These are phyloP conservation scores for Asterochloris erici DNA, from an alignment of 139 green algal species.

Conservation along the genomic window DNA sequence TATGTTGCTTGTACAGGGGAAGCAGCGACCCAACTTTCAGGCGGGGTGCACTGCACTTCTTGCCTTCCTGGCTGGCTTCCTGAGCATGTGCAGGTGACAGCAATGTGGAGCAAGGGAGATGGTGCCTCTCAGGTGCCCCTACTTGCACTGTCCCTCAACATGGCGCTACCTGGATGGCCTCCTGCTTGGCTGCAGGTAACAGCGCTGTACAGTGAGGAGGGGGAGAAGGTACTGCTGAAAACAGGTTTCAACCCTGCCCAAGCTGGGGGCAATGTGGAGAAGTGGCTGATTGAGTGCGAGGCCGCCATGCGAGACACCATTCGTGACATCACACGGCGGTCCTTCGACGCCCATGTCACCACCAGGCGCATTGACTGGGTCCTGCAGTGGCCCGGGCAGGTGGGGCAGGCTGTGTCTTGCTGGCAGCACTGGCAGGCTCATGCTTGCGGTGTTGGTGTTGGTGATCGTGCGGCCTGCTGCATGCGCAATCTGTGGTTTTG, in stretches of 20 bases:
- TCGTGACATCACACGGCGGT: constrained; percentile 31
- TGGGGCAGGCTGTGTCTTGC: background rate
- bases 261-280: constrained; percentile 66
- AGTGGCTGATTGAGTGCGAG: constrained; percentile 79
- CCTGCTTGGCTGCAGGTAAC: constrained; percentile 24
- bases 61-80: no score
- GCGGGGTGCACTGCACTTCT: no score
- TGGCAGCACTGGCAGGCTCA: background rate
- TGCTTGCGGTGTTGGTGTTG: background rate
- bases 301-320: constrained; percentile 62
- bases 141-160: background rate
- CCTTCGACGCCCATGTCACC: constrained; percentile 57
- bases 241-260: constrained; percentile 59
- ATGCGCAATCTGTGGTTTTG: no score
- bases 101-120: no score
- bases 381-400: constrained; percentile 60
- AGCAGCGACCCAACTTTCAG: no score
- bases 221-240: constrained; percentile 59
- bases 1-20: no score
- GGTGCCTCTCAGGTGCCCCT: no score
- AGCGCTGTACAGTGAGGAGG: constrained; percentile 69
- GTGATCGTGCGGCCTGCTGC: background rate
- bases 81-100: no score
- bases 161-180: no score
- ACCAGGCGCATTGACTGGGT: constrained; percentile 57